Conservation (phyloP, 768 basidiomycete genomes). For the Boletus vermiculosoides region DNA sequence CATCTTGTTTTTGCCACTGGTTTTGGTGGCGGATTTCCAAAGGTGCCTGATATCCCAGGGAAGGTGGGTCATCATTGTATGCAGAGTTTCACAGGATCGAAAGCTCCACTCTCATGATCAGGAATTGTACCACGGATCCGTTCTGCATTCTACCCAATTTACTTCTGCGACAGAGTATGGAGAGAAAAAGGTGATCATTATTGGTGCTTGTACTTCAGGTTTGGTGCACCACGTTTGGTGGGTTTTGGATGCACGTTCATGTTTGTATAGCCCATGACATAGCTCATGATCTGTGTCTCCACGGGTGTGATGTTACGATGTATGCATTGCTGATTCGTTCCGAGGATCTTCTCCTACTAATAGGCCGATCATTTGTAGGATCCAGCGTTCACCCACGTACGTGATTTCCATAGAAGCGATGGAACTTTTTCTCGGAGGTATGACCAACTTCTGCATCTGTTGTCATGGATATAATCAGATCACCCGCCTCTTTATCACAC, state of each 20-base stretch:
- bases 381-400: slow-evolving; percentile 32
- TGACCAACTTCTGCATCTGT: background rate
- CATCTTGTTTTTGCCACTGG: slow-evolving; percentile 61
- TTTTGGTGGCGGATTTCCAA: slow-evolving; percentile 44
- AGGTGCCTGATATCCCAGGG: slow-evolving; percentile 46
- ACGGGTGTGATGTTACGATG: slow-evolving; percentile 32
- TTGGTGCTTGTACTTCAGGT: slow-evolving; percentile 66
- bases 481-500: background rate
- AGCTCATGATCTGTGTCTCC: slow-evolving; percentile 32
- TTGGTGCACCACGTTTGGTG: slow-evolving; percentile 2
- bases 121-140: slow-evolving; percentile 50
- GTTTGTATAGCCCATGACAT: slow-evolving; percentile 38
- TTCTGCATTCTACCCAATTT: slow-evolving; percentile 54
- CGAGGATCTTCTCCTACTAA: slow-evolving; percentile 30
- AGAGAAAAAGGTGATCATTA: slow-evolving; percentile 63
- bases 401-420: slow-evolving; percentile 20
- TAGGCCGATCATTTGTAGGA: slow-evolving; percentile 6
- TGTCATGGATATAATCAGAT: background rate
- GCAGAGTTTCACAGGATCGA: background rate
- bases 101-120: slow-evolving; percentile 12
- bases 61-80: slow-evolving; percentile 29
- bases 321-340: slow-evolving; percentile 8
- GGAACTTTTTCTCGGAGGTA: slow-evolving; percentile 17
- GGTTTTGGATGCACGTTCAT: background rate
- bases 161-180: slow-evolving; percentile 43